Percentiles rank a stretch among this genome's conserved stretches.
Conservation (phyloP, 192 early-diverging fungal genomes). For the Backusella liffmaniae region DNA sequence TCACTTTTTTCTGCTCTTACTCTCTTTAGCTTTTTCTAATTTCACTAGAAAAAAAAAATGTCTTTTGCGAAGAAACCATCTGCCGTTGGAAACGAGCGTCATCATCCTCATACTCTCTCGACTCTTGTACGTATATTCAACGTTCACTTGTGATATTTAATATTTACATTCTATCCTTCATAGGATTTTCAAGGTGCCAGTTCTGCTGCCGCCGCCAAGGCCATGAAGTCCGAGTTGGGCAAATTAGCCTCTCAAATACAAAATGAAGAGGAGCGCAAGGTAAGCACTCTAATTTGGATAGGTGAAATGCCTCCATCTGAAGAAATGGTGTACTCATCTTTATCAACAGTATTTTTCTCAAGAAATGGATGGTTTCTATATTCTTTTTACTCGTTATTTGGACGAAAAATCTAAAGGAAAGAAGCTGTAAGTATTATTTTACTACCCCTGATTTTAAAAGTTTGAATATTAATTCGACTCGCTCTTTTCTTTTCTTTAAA, state of each 20-base stretch:
- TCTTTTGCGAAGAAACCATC: not conserved
- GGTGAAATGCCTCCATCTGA: not conserved
- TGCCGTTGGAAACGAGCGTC: constrained; percentile 31
- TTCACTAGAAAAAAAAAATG: not conserved
- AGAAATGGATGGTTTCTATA: constrained; percentile 86
- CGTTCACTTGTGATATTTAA: not conserved
- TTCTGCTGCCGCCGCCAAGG: constrained; percentile 61
- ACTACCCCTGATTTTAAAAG: not conserved
- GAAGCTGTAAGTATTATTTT: constrained; percentile 61
- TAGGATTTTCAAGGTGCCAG: constrained; percentile 60
- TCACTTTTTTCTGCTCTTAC: not conserved
- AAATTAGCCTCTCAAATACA: constrained; percentile 55
- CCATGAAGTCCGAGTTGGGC: constrained; percentile 76
- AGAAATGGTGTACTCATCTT: not conserved
- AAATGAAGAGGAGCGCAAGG: constrained; percentile 59
- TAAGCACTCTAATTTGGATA: constrained; percentile 13
- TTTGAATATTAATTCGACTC: not conserved
- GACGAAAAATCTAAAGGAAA: constrained; percentile 73
- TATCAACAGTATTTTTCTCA: constrained; percentile 59
- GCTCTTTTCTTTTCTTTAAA: too few species aligned
- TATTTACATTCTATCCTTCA: not conserved
- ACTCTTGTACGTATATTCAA: constrained; percentile 41
- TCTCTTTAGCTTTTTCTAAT: constrained; percentile 1
- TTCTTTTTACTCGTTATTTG: constrained; percentile 84
- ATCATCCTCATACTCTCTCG: constrained; percentile 52